Evolutionary conservation across 139 green algal genomes (phyloP), one percentile per base, ranked within the genome.

Genomic region (Choricystis sp.): DNA sequence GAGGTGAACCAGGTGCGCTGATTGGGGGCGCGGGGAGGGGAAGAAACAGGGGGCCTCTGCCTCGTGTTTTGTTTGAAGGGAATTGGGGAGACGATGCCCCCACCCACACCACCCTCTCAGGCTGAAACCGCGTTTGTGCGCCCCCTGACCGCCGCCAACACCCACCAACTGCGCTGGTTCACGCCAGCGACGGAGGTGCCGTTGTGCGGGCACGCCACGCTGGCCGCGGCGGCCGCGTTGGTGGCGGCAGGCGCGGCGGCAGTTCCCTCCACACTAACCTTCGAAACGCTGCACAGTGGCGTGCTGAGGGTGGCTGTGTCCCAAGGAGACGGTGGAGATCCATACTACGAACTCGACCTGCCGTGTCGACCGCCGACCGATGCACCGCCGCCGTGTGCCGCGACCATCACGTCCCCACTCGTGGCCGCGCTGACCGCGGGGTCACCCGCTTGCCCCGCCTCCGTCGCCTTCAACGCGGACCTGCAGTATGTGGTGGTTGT

Each of bases 191-290:
- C n/a, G 19, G 83, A 89, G 67, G 81, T 87, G n/a, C 70, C 76
- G 2, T 68, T 86, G 31, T 92, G 85, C 65, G 85, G 83, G 5
- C 83, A 90, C 63, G 83, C 83, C 19, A 89, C 83, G 22, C 60
- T 89, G 55, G 83, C 83, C 22, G 62, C 73, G 20, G 78, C 82
- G 20, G 72, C 72, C 0, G 66, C 63, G 2, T 24, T 84, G 26
- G 61, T 80, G 26, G 25, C 62, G 59, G 77, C 73, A 77, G 61
- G 40, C 9, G 16, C 1, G 65, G 21, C 3, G 57, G n/a, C 52
- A 25, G 22, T 23, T 1, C 1, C 16, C 0, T 14, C 61, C 29
- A 28, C 49, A 1, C 57, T 75, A 4, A n/a, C 61, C 16, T 78
- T 78, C 27, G 29, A 74, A 20, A 78, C 72, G 19, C 68, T 72